These are phyloP conservation scores for Acanthamoeba healyi DNA, from an alignment of 208 protist species.

Conservation along the genomic window DNA sequence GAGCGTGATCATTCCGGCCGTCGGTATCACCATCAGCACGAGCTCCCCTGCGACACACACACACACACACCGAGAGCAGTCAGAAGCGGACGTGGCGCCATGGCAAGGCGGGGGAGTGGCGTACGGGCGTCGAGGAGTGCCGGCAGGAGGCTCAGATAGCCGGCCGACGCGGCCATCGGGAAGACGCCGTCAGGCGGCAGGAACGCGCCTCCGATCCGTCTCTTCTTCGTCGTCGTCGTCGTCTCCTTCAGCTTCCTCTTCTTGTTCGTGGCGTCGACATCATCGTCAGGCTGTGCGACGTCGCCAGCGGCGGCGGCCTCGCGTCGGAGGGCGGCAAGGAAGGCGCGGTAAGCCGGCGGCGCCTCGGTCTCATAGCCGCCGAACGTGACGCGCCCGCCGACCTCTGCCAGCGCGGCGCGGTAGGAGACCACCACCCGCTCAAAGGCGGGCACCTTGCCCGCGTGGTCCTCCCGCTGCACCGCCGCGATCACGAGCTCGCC, in stretches of 20 bases:
- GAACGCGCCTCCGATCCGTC: background rate
- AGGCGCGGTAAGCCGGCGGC: background rate
- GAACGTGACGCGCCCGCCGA: background rate
- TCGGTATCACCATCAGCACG: slow-evolving; percentile 29
- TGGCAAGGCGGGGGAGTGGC: background rate
- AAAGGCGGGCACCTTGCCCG: slow-evolving; percentile 37
- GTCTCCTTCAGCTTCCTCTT: no score
- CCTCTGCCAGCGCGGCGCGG: background rate
- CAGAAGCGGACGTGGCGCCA: background rate
- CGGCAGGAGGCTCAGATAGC: slow-evolving; percentile 29
- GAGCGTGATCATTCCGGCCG: slow-evolving; percentile 8
- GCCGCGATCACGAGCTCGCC: background rate
- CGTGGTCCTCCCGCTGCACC: slow-evolving; percentile 24
- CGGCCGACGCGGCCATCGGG: slow-evolving; percentile 20
- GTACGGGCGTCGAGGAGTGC: background rate
- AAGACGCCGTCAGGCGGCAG: background rate
- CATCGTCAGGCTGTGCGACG: no score
- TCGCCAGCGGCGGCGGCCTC: background rate
- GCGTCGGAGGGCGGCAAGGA: background rate
- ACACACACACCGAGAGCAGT: background rate
- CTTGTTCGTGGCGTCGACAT: no score
- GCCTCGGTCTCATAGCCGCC: slow-evolving; percentile 13
- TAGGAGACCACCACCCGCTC: slow-evolving; percentile 7
- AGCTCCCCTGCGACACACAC: no score
- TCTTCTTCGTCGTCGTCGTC: background rate